Percentiles rank a stretch among this genome's conserved stretches.
Evolutionary conservation across 164 flowering plant genomes (phyloP).

Genomic region (Stephania japonica): DNA sequence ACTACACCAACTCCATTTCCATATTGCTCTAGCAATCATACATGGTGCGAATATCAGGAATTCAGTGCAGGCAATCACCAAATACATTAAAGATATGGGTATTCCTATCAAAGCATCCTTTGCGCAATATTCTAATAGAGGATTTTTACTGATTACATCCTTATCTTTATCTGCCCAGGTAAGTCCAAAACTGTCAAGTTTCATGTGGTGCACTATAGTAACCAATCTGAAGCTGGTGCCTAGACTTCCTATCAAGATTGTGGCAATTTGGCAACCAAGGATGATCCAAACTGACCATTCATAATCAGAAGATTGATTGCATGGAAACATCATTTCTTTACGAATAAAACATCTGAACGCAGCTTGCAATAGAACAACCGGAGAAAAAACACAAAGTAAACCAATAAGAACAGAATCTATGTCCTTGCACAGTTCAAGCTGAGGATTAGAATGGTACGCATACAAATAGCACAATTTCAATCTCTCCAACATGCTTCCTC

Average conservation of each 20-base stretch:
- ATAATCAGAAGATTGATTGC: background rate
- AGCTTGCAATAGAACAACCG: background rate
- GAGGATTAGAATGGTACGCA: background rate
- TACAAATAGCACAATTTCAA: background rate
- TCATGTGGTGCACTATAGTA: background rate
- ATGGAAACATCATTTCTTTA: background rate
- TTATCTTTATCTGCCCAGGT: no score
- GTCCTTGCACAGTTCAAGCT: background rate
- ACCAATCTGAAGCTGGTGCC: background rate
- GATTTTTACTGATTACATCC: no score
- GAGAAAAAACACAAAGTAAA: background rate
- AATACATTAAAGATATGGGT: no score
- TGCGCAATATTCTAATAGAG: no score
- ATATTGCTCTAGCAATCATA: no score
- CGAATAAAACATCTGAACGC: background rate
- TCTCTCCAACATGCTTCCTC: background rate
- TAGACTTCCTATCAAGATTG: background rate
- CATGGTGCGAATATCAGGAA: no score
- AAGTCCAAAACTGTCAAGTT: no score
- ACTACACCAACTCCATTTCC: no score
- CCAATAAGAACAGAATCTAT: background rate
- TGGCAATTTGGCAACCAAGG: background rate
- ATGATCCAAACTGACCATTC: background rate
- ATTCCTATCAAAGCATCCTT: no score
- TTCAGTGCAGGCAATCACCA: no score